phyloP scores from a whole-genome alignment of 495 filamentous ascomycete genomes.

The Podospora australis region DNA sequence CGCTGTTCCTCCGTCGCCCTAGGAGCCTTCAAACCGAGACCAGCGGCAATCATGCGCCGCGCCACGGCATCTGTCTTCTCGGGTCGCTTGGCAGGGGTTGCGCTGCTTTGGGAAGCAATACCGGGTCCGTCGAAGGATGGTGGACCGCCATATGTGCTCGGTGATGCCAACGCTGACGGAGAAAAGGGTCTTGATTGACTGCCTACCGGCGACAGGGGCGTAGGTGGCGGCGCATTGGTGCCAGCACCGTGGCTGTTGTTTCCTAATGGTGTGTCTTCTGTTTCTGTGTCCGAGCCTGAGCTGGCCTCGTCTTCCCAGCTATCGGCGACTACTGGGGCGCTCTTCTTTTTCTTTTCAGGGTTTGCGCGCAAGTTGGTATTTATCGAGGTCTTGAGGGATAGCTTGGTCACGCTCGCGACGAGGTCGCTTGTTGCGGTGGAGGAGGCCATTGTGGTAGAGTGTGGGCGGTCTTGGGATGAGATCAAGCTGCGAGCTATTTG shows the following conservation, averaged over 20 bases:
- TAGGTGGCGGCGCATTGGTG: conserved; percentile 50
- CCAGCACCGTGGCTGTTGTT: conserved; percentile 15
- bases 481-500: not conserved
- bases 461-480: not conserved
- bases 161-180: conserved; percentile 14
- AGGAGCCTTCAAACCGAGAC: conserved; percentile 73
- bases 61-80: conserved; percentile 93
- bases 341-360: conserved; percentile 38
- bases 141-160: conserved; percentile 8
- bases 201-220: conserved; percentile 51
- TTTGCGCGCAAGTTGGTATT: conserved; percentile 10
- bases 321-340: conserved; percentile 53
- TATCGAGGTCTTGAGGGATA: conserved; percentile 28
- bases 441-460: conserved; percentile 16
- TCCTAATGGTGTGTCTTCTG: conserved; percentile 9
- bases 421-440: conserved; percentile 13
- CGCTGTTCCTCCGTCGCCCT: conserved; percentile 81
- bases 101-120: not conserved
- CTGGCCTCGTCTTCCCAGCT: conserved; percentile 79
- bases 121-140: conserved; percentile 10
- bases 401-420: conserved; percentile 27
- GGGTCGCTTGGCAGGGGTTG: conserved; percentile 44
- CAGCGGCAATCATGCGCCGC: conserved; percentile 81
- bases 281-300: conserved; percentile 38
- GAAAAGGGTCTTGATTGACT: conserved; percentile 28